Conservation (phyloP, 108 stramenopile species). For the Seminavis robusta region DNA sequence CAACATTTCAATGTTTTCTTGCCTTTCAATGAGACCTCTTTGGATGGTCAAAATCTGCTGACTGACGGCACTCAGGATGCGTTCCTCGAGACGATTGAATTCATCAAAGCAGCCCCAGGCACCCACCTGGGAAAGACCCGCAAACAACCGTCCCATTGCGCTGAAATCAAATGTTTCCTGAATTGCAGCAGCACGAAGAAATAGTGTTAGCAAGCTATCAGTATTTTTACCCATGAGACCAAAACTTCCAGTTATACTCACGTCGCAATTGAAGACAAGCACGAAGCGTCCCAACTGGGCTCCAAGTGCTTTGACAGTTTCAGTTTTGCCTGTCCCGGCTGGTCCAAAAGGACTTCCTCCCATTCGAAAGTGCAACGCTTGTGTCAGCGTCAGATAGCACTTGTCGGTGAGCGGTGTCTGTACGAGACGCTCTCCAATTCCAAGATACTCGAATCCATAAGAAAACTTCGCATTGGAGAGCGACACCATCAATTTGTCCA, state of each 20-base stretch:
- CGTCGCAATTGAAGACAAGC: slow-evolving; percentile 95
- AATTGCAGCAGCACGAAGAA: slow-evolving; percentile 17
- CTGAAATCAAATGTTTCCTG: slow-evolving; percentile 97
- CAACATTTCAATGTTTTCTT: slow-evolving; percentile 69
- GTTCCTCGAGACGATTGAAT: slow-evolving; percentile 97
- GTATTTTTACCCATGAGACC: slow-evolving; percentile 2
- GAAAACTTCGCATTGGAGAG: slow-evolving; percentile 93
- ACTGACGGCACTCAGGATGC: slow-evolving; percentile 95
- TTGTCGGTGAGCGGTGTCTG: slow-evolving; percentile 98
- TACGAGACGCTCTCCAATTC: slow-evolving; percentile 96
- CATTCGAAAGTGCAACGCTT: slow-evolving; percentile 95
- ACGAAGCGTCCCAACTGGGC: slow-evolving; percentile 96
- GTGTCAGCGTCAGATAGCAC: slow-evolving; percentile 95
- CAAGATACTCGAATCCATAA: slow-evolving; percentile 98
- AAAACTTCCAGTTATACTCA: background rate
- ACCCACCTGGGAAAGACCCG: slow-evolving; percentile 97
- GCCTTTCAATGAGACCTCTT: slow-evolving; percentile 72
- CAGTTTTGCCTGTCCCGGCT: slow-evolving; percentile 99
- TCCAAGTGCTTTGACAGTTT: slow-evolving; percentile 97
- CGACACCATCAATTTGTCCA: slow-evolving; percentile 76
- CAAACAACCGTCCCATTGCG: slow-evolving; percentile 96
- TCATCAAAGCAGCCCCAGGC: slow-evolving; percentile 98
- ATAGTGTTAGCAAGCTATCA: background rate
- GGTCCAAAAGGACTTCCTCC: slow-evolving; percentile 99
- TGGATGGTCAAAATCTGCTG: slow-evolving; percentile 98